Base-by-base conservation (phyloP, 768 basidiomycete genomes). In the Neoboletus magnificus region DNA sequence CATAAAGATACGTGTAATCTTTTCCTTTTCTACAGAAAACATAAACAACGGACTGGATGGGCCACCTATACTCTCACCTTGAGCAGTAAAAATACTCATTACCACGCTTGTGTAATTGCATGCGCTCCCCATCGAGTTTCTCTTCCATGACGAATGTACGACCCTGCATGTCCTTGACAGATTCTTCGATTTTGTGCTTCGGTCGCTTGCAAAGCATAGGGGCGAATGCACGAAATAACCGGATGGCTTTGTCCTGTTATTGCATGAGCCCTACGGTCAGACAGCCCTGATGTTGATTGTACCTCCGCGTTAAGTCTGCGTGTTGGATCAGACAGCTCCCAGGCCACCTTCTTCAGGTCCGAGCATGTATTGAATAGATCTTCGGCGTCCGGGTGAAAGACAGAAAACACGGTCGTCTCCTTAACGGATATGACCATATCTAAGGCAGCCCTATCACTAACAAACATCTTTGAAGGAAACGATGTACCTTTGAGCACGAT, bases 291-390 rank as follows among this genome's bases (percentile, higher is more conserved):
- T 18, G 30, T 25, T 2, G 13, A 23, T 7, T 13, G 5, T 66
- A 84, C 85, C 70, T 84, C 80, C 9, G 80, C 77, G 45, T 85
- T 81, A 15, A 91, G 75, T 40, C 91, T 78, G 45, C 80, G 78
- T 4, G 79, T 74, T 0, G 88, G 86, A 68, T 97, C 86, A 77
- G 86, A 88, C 2, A 99, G 76, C 50, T 88, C 87, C 86, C 89
- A 98, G 32, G 85, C 87, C 4, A 99, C 91, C 55, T 91, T 90
- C 76, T 95, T 95, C 44, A 98, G 77, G 71, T 98, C 95, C 0
- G 95, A 98, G 68, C 93, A 98, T 1, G 93, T 94, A 67, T 98
- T 98, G 76, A 91, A 99, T 9, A 97, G 73, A 67, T 93, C 91
- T 58, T 91, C 87, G 0, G 96, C 95, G 62, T 98, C 94, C 0